Percentiles rank a stretch among this genome's conserved stretches.
Evolutionary conservation across 306 rosid species (phyloP).

Genomic region (Quercus suber): DNA sequence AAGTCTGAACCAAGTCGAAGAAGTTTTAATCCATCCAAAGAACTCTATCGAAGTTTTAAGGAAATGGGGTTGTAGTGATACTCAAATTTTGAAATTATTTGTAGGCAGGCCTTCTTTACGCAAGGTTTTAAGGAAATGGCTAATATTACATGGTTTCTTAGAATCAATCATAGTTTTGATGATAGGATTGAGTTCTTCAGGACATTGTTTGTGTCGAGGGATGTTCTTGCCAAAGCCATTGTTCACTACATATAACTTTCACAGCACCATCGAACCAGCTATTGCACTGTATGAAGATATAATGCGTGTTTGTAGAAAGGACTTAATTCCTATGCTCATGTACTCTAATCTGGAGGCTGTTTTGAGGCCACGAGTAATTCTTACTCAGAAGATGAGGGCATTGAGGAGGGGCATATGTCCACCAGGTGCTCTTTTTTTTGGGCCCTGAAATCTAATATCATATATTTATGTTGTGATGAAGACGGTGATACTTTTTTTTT

Average conservation of each 20-base stretch:
- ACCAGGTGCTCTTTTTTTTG: too few species aligned
- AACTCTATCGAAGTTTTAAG: slow-evolving; percentile 43
- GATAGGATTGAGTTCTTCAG: slow-evolving; percentile 51
- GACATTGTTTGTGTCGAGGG: slow-evolving; percentile 61
- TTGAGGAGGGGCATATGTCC: too few species aligned
- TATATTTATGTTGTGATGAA: too few species aligned
- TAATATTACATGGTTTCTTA: slow-evolving; percentile 39
- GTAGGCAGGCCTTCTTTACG: slow-evolving; percentile 39
- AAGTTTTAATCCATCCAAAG: background rate
- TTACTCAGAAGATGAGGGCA: too few species aligned
- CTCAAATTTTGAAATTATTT: slow-evolving; percentile 39
- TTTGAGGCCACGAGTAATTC: too few species aligned
- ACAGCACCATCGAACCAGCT: background rate
- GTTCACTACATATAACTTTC: slow-evolving; percentile 44
- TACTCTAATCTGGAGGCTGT: background rate
- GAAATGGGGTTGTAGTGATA: slow-evolving; percentile 65
- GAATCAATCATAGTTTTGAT: slow-evolving; percentile 29
- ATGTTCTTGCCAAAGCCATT: slow-evolving; percentile 55
- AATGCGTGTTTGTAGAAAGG: too few species aligned
- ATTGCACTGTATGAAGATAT: too few species aligned
- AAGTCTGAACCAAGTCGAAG: slow-evolving; percentile 29
- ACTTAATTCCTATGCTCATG: slow-evolving; percentile 40
- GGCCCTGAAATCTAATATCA: too few species aligned
- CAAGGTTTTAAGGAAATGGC: background rate
- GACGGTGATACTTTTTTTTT: too few species aligned